Base-by-base conservation (phyloP, 306 rosid genomes). In the Abrus pulchellus region DNA sequence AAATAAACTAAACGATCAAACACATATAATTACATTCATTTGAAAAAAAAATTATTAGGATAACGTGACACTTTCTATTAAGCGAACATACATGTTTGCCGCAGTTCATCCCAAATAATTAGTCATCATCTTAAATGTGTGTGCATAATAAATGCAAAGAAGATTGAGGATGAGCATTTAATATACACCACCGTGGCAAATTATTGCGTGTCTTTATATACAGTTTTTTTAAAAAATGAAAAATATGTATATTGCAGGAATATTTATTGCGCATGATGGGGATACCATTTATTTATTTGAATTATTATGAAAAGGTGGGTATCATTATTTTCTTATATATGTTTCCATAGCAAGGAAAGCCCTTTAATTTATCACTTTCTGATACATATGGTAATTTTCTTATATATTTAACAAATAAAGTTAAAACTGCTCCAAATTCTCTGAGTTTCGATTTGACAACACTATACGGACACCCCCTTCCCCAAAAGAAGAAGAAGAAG, bases 151-250 rank as follows among this genome's bases (percentile, higher is more conserved):
- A 78, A 85, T 76, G 80, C 49, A 40, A 53, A 70, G 75, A 61
- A 59, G 68, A 63, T 75, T 71, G 84, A 41, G 59, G 83, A 53
- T 3, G 76, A 76, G 78, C 86, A 85, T 86, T 90, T 53, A 86
- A 83, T 79, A 53, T 27, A 59, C 54, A 69, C 20, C 20, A 20
- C 20, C 20, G 20, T 20, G 20, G 20, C 20, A 20, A 20, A 20
- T 20, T 20, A 20, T 20, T 20, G 34, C 60, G 32, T 12, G 84
- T 34, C 88, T 86, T 84, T 86, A 86, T 20, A 85, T 87, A 76
- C 90, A 87, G 90, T 72, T 86, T 27, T 78, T 85, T 74, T 75
- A 52, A 75, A 82, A 80, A 79, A 67, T 55, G 33, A 76, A 40
- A 49, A 66, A 14, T 13, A 60, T 11, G 2, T 13, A 64, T 3